Evolutionary conservation across 805 yeast genomes (phyloP).

Genomic region (Candida xyloterini): DNA sequence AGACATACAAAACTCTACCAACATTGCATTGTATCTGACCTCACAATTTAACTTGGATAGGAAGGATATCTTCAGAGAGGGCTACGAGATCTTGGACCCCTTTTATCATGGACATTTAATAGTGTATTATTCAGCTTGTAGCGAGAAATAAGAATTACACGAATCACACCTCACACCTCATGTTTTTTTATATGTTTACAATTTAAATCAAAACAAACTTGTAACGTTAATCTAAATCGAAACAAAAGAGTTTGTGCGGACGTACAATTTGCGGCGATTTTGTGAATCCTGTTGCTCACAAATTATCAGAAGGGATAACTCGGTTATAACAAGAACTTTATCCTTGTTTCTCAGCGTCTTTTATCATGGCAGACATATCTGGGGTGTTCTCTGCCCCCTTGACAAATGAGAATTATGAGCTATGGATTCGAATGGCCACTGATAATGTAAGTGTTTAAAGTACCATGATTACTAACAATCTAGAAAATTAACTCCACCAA

Average conservation of each 20-base stretch:
- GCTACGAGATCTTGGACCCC: slow-evolving; percentile 11
- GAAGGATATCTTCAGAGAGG: background rate
- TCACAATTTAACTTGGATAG: background rate
- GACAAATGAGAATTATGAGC: slow-evolving; percentile 55
- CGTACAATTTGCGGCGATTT: background rate
- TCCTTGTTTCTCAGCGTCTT: background rate
- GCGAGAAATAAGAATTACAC: background rate
- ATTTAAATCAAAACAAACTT: slow-evolving; percentile 11
- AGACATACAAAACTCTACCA: slow-evolving; percentile 1
- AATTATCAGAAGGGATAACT: background rate
- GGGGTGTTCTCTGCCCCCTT: slow-evolving; percentile 20
- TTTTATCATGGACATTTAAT: slow-evolving; percentile 14
- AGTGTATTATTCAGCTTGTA: slow-evolving; percentile 17
- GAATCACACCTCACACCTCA: slow-evolving; percentile 6
- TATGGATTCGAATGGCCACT: slow-evolving; percentile 80
- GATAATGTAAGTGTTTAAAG: slow-evolving; percentile 43
- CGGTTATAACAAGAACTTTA: background rate
- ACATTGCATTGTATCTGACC: slow-evolving; percentile 1
- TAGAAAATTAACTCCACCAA: slow-evolving; percentile 74
- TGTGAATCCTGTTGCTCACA: background rate
- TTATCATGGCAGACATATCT: slow-evolving; percentile 16
- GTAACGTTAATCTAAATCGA: background rate
- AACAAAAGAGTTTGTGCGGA: background rate
- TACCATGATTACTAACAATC: slow-evolving; percentile 1
- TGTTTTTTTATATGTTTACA: slow-evolving; percentile 5